Base-by-base conservation (phyloP, 2,329 filamentous ascomycete species). In the Ophiobolus disseminans region DNA sequence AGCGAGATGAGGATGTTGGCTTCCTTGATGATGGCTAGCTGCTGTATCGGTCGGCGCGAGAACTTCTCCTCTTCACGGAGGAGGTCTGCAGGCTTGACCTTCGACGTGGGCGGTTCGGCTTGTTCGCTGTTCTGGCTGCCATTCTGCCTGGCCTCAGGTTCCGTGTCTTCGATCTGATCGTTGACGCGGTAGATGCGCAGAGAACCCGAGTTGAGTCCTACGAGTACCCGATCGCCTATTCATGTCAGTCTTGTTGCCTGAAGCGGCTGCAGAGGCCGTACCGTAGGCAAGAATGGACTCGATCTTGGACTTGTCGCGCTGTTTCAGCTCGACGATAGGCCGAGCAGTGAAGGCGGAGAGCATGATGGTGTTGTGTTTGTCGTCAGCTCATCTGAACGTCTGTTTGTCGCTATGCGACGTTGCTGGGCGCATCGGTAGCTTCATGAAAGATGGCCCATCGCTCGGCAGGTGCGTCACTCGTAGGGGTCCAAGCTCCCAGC, bases 271-370 rank as follows among this genome's bases (percentile, higher is more conserved):
- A 30, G 19, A 36, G 40, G 23, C 13, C 75, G 48, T 81, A 90
- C 89, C 91, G 76, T 96, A 90, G 53, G 93, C 90, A 38, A 97
- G 82, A 60, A 99, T 90, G 40, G 90, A 94, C 77, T 99, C 94
- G 76, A 99, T 96, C 80, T 89, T 94, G 60, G 90, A 95, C 80
- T 95, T 97, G 84, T 97, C 93, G 75, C 90, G 88, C 75, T 87
- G 86, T 78, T 89, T 92, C 68, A 99, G 88, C 89, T 99, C 94
- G 81, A 97, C 89, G 73, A 99, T 93, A 58, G 92, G 90, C 70
- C 90, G 89, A 79, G 94, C 92, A 64, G 89, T 96, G 78, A 99
- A 99, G 72, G 94, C 94, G 76, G 93, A 95, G 76, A 99, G 88
- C 94, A 97, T 97, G 44, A 25, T 70, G 57, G 34, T 6, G 11